Evolutionary conservation across 495 filamentous ascomycete species (phyloP).

Genomic region (Penicillium arizonense): DNA sequence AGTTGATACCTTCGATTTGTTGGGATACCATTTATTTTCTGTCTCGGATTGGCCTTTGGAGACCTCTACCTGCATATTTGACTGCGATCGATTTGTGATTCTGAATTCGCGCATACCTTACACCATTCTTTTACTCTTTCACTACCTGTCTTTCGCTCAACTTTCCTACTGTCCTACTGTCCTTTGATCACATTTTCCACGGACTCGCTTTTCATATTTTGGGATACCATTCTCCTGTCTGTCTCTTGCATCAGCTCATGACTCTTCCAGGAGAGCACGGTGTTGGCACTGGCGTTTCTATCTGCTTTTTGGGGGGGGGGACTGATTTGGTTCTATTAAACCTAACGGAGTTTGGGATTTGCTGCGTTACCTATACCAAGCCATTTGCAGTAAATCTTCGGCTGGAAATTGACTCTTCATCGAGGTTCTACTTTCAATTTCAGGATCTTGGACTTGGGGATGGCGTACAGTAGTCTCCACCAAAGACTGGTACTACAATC

Average conservation of each 20-base stretch:
- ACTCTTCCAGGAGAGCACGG: constrained; percentile 17
- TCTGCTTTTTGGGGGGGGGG: background rate
- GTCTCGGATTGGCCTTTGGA: background rate
- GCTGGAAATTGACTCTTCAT: background rate
- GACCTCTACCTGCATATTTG: constrained; percentile 2
- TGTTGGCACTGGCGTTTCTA: constrained; percentile 19
- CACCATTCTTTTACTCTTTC: constrained; percentile 1
- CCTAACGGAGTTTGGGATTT: too few relatives aligned
- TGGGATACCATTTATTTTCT: constrained; percentile 11
- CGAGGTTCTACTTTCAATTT: background rate
- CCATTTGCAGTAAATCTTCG: constrained; percentile 5
- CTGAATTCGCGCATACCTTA: background rate
- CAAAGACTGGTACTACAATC: background rate
- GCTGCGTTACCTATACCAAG: background rate
- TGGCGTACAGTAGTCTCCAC: constrained; percentile 1
- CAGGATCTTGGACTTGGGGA: background rate
- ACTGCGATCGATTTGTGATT: background rate
- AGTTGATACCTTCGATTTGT: constrained; percentile 12
- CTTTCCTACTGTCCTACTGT: background rate
- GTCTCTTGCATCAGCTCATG: constrained; percentile 20
- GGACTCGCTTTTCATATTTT: background rate
- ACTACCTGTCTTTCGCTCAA: background rate
- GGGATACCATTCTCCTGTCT: constrained; percentile 2
- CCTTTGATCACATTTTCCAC: background rate
- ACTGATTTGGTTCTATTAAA: too few relatives aligned